A percentile compares a stretch with the other conserved stretches of the same genome.
phyloP scores from a whole-genome alignment of 768 basidiomycete genomes.

The Mycena pura region DNA sequence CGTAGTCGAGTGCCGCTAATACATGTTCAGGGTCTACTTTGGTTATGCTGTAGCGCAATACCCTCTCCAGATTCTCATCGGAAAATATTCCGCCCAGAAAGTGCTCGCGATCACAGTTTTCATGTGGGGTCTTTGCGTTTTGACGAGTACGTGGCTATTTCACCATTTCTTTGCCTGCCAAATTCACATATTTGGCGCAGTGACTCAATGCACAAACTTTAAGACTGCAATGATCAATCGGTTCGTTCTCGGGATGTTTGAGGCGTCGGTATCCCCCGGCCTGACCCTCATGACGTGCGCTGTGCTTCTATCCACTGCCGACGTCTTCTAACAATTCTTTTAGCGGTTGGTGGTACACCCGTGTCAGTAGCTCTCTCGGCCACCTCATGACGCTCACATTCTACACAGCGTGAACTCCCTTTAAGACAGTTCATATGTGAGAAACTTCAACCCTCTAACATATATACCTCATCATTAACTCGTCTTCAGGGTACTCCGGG shows the following conservation, averaged over 20 bases:
- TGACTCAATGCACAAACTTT: constrained; percentile 31
- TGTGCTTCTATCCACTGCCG: neutral
- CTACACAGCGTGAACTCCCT: constrained; percentile 17
- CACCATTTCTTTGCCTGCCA: neutral
- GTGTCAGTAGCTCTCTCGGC: constrained; percentile 1
- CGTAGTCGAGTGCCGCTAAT: neutral
- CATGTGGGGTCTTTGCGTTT: constrained; percentile 28
- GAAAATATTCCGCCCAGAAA: constrained; percentile 24
- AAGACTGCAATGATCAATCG: constrained; percentile 27
- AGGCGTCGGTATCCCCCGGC: constrained; percentile 25
- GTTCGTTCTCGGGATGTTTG: constrained; percentile 27
- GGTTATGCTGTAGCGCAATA: constrained; percentile 28
- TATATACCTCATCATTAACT: neutral
- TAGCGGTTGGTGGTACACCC: constrained; percentile 30
- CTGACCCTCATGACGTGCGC: constrained; percentile 29
- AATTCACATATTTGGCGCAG: neutral
- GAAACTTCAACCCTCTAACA: neutral
- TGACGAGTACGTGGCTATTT: constrained; percentile 18
- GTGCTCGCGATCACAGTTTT: constrained; percentile 23
- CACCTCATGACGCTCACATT: neutral
- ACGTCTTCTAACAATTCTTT: neutral
- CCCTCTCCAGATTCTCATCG: constrained; percentile 26
- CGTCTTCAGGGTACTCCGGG: constrained; percentile 25
- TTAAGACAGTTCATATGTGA: constrained; percentile 26
- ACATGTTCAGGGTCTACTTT: constrained; percentile 18